Evolutionary conservation across 2,329 filamentous ascomycete genomes (phyloP), one percentile per base, ranked within the genome.

Genomic region (Calonectria hawksworthii): DNA sequence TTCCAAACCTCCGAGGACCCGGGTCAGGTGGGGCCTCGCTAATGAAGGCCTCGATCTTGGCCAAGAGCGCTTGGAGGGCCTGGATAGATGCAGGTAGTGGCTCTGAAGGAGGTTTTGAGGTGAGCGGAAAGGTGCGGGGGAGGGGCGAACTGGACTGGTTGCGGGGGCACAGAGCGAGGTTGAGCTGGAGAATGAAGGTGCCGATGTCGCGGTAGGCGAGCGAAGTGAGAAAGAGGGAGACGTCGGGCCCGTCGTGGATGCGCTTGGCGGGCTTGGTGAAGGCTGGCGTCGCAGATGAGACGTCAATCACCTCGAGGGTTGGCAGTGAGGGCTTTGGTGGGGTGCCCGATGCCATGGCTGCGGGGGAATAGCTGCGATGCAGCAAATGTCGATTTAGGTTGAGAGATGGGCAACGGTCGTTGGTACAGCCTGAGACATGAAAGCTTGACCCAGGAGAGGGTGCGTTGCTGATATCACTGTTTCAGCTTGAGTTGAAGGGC

Each of bases 1-100:
- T 99, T 41, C 97, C 97, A 83, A 99, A 99, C 76, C 97, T 90
- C 68, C 96, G 90, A 23, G 96, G 96, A 18, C 96, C 96, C 9
- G 92, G 92, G 80, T 98, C 94, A 0, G 96, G 96, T 1, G 96
- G 96, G 0, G 93, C 94, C 81, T 96, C 92, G 21, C 94, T 91
- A 66, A 98, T 91, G 65, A 98, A 89, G 11, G 86, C 86, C 67
- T 92, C 90, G 18, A 98, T 87, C 64, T 88, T 90, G 8, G 88
- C 85, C 21, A 99, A 86, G 44, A 99, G 87, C 13, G 87, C 83
- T 83, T 93, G 92, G 26, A 99, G 87, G 13, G 88, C 89, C 66
- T 87, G 87, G 26, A 98, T 90, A 0, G 93, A 89, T 1, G 72
- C 66, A 11, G 72, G 72, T 23, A 70, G 61, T 5, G 89, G 87